These are phyloP conservation scores for Aspergillus terreus DNA, from an alignment of 2,329 filamentous ascomycete genomes.

Conservation along the genomic window DNA sequence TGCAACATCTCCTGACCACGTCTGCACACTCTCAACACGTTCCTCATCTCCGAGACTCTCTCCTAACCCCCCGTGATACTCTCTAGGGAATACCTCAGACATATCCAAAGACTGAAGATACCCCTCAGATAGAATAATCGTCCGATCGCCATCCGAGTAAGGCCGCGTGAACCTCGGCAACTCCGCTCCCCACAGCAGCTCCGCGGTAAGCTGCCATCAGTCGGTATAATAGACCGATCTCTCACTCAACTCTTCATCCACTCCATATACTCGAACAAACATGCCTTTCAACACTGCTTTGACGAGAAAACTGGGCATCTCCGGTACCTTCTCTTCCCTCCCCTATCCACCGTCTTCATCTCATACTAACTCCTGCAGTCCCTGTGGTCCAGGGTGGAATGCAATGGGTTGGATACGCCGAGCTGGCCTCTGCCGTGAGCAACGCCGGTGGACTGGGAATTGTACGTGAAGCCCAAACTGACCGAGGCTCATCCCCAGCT, in stretches of 20 bases:
- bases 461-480: constrained; percentile 24
- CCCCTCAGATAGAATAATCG: constrained; percentile 5
- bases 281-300: constrained; percentile 66
- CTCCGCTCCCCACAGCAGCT: constrained; percentile 21
- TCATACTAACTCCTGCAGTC: constrained; percentile 26
- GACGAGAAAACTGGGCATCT: constrained; percentile 57
- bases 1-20: too few species aligned
- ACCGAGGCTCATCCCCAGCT: too few species aligned
- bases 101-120: not conserved
- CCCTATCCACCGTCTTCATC: not conserved
- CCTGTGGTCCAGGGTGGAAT: constrained; percentile 51
- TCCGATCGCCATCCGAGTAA: not conserved
- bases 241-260: not conserved
- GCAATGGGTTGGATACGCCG: constrained; percentile 56
- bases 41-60: not conserved
- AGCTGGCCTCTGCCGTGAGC: constrained; percentile 51
- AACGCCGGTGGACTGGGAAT: constrained; percentile 53
- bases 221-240: not conserved
- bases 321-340: constrained; percentile 24
- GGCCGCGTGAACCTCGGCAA: constrained; percentile 28
- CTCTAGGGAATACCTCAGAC: too few species aligned
- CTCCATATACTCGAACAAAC: constrained; percentile 11
- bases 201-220: constrained; percentile 18
- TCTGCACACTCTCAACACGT: not conserved
- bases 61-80: too few species aligned